phyloP scores from a whole-genome alignment of 768 basidiomycete genomes.

The Mycena alexandri region DNA sequence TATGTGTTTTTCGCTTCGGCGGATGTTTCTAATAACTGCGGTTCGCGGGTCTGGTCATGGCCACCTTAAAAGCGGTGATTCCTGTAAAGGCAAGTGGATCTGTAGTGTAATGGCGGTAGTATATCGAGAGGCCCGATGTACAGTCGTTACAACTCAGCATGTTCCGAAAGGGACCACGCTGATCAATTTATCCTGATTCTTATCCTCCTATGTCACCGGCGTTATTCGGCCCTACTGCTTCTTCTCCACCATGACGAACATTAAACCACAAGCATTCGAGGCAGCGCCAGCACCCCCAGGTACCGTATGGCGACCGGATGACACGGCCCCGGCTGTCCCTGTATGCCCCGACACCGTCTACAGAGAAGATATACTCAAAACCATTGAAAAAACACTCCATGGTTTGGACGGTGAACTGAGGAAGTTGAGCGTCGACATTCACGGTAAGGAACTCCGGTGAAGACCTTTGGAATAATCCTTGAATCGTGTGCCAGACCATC shows the following conservation, averaged over 20 bases:
- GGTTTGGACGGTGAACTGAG: conserved; percentile 68
- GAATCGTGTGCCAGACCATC: conserved; percentile 62
- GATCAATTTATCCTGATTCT: too few relatives aligned
- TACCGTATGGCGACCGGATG: conserved; percentile 35
- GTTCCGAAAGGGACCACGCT: too few relatives aligned
- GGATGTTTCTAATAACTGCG: too few relatives aligned
- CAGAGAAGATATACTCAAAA: conserved; percentile 68
- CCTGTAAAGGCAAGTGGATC: too few relatives aligned
- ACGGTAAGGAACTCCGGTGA: conserved; percentile 56
- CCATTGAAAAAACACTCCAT: conserved; percentile 69
- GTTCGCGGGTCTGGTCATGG: too few relatives aligned
- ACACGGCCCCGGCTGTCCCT: conserved; percentile 42
- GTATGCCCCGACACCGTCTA: conserved; percentile 50
- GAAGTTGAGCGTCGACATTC: conserved; percentile 77
- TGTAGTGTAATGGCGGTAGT: too few relatives aligned
- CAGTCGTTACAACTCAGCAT: too few relatives aligned
- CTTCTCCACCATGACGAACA: conserved; percentile 20
- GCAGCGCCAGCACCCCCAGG: conserved; percentile 11
- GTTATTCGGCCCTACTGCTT: neutral
- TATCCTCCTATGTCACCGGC: neutral
- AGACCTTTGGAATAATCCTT: neutral
- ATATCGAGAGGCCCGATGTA: too few relatives aligned
- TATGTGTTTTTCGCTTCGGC: too few relatives aligned
- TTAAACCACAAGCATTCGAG: conserved; percentile 5
- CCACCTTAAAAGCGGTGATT: too few relatives aligned